These are phyloP conservation scores for Talaromyces liani DNA, from an alignment of 495 filamentous ascomycete species.

Conservation along the genomic window DNA sequence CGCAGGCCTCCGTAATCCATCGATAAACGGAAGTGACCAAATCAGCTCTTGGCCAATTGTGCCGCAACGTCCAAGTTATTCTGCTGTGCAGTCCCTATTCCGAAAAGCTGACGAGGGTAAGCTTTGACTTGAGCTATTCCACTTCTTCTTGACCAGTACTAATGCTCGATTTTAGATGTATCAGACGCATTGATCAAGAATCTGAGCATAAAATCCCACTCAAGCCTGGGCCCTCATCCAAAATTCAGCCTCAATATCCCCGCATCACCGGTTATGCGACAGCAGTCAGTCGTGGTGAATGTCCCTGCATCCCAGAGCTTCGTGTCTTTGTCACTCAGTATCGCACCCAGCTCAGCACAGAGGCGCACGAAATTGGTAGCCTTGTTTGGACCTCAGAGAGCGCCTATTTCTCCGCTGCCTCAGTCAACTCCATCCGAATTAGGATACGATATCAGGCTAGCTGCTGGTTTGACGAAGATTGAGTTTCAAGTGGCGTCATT, in stretches of 20 bases:
- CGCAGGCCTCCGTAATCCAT: not conserved
- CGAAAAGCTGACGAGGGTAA: slow-evolving; percentile 51
- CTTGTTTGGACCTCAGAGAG: slow-evolving; percentile 35
- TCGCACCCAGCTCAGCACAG: slow-evolving; percentile 47
- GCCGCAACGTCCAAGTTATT: slow-evolving; percentile 13
- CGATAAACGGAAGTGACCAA: not conserved
- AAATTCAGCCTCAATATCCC: slow-evolving; percentile 50
- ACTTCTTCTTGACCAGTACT: not conserved
- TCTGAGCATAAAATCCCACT: slow-evolving; percentile 58
- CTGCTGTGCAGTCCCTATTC: slow-evolving; percentile 25
- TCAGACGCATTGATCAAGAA: slow-evolving; percentile 58
- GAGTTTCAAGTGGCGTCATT: slow-evolving; percentile 56
- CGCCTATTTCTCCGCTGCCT: slow-evolving; percentile 34
- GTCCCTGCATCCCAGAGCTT: slow-evolving; percentile 55
- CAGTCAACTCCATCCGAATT: slow-evolving; percentile 38
- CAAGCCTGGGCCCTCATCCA: slow-evolving; percentile 46
- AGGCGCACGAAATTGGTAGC: slow-evolving; percentile 61
- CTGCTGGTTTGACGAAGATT: slow-evolving; percentile 57
- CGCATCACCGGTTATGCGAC: slow-evolving; percentile 50
- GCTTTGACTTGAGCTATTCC: not conserved
- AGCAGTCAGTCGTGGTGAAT: slow-evolving; percentile 61
- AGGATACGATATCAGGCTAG: slow-evolving; percentile 54
- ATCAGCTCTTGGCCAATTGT: not conserved
- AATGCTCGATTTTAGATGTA: slow-evolving; percentile 24
- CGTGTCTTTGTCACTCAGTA: slow-evolving; percentile 55